Base-by-base conservation (phyloP, 1,139 yeast species). In the Zygotorulaspora mrakii region DNA sequence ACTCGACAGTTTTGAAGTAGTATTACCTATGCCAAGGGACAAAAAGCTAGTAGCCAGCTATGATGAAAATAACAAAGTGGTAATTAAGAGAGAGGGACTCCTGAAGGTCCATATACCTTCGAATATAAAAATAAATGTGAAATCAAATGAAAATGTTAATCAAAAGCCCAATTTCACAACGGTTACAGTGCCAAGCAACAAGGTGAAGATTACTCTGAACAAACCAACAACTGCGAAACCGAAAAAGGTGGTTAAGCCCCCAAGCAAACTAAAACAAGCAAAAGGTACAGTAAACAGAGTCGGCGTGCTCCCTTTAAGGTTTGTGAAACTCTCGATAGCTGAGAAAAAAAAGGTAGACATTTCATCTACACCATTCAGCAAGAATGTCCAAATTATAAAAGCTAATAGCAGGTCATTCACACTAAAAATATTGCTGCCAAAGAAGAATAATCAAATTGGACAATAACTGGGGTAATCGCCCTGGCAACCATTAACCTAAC, bases 1-100 rank as follows among this genome's bases (percentile, higher is more conserved):
- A n/a, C 64, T 68, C 24, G 82, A 83, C 49, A 69, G 77, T 3
- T 74, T 80, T 34, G 57, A 74, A 14, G 85, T 87, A 1, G 73
- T 68, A 8, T 65, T 88, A 13, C 74, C 79, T 1, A 66, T 80
- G 12, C 96, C 96, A 3, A 71, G 76, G 39, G 81, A 79, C 46
- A 80, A 76, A 61, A 77, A 77, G 52, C 67, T 89, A 26, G 77
- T 76, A 2, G 83, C 84, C 1, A 74, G 71, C 49, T 59, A 73
- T 30, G n/a, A 48, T 3, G 65, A 61, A 1, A 46, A 48, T 11
- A 55, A 55, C 20, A 53, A 42, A n/a, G 52, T 66, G 2, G 47
- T 50, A 5, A 45, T 66, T 2, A 65, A 57, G 37, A 55, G 67
- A 35, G 67, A 62, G 34, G 67, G 69, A n/a, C 48, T 57, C 2